phyloP scores from a whole-genome alignment of 106 monocot genomes.

The Dendrobium chrysotoxum region DNA sequence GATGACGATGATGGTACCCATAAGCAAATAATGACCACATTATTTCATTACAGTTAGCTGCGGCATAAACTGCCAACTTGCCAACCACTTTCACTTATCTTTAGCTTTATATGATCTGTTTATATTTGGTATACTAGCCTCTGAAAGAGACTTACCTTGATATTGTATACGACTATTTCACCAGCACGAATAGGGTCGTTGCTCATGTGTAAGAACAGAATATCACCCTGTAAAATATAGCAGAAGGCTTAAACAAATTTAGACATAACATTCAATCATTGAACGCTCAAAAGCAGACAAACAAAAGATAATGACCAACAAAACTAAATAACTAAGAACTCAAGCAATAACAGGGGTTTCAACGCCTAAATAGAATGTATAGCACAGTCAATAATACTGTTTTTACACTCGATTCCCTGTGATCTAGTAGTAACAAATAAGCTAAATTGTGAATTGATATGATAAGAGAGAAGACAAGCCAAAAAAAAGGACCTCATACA shows the following conservation, averaged over 20 bases:
- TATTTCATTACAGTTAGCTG: not conserved
- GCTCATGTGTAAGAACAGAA: slow-evolving; percentile 51
- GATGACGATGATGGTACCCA: not conserved
- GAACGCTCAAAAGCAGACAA: not conserved
- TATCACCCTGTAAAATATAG: slow-evolving; percentile 43
- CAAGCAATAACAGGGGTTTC: not conserved
- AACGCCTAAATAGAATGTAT: not conserved
- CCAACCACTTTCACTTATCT: not conserved
- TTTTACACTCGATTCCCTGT: not conserved
- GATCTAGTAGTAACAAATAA: not conserved
- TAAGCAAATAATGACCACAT: not conserved
- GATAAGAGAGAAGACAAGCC: not conserved
- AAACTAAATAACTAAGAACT: not conserved
- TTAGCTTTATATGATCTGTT: not conserved
- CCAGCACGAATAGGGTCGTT: slow-evolving; percentile 54
- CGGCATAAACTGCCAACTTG: not conserved
- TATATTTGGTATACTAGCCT: not conserved
- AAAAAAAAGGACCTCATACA: not conserved
- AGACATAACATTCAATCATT: not conserved
- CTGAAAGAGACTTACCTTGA: slow-evolving; percentile 37
- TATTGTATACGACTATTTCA: slow-evolving; percentile 55
- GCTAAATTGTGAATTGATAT: not conserved
- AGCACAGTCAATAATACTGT: not conserved
- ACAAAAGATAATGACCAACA: not conserved
- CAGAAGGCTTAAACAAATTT: slow-evolving; percentile 7